Percentiles rank a stretch among this genome's conserved stretches.
These are phyloP conservation scores for Mallotus repandus DNA, from an alignment of 441 rosid genomes.

Conservation along the genomic window DNA sequence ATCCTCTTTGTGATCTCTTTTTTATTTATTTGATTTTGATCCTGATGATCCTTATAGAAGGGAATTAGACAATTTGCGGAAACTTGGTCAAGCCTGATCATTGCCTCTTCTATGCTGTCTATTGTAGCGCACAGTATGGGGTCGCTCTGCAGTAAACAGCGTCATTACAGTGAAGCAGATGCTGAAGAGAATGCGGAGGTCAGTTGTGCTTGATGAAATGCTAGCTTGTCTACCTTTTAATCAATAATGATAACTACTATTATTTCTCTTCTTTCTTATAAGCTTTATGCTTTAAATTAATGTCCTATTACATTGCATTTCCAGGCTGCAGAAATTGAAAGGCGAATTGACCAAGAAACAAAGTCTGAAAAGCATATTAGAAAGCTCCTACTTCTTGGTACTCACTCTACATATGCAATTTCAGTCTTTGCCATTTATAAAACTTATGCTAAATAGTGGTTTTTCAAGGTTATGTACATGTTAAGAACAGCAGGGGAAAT, in stretches of 20 bases:
- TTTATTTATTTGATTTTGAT: no score
- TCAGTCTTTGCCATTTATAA: background rate
- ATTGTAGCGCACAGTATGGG: constrained; percentile 62
- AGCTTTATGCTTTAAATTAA: constrained; percentile 13
- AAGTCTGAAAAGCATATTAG: constrained; percentile 94
- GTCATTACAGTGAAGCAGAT: constrained; percentile 58
- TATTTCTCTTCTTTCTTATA: constrained; percentile 7
- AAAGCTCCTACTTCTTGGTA: constrained; percentile 91
- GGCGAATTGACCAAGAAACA: constrained; percentile 91
- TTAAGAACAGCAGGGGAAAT: background rate
- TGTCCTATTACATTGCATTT: constrained; percentile 19
- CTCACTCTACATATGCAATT: constrained; percentile 16
- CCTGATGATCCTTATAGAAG: constrained; percentile 22
- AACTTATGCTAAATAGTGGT: no score
- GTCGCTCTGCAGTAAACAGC: constrained; percentile 77
- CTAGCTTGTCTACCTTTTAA: background rate
- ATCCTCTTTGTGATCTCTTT: no score
- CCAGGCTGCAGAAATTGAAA: constrained; percentile 90
- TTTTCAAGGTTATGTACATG: no score
- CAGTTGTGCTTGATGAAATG: constrained; percentile 17
- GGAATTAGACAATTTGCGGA: constrained; percentile 27
- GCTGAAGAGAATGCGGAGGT: constrained; percentile 84
- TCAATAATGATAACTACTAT: background rate
- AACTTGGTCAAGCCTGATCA: constrained; percentile 31
- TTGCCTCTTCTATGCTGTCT: constrained; percentile 49